phyloP scores from a whole-genome alignment of 2,329 filamentous ascomycete genomes.

The Aspergillus tanneri region DNA sequence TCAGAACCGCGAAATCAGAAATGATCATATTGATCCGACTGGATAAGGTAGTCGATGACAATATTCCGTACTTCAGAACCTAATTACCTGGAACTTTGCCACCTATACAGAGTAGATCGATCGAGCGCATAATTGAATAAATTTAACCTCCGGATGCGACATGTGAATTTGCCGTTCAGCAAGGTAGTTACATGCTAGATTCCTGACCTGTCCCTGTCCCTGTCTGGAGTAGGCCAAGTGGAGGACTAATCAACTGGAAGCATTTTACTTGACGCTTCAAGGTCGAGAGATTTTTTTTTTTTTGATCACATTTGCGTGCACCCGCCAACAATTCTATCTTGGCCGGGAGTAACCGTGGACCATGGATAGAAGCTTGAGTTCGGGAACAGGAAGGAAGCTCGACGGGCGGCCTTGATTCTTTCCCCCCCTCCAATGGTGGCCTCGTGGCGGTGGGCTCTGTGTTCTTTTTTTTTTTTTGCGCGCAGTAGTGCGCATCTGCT shows the following conservation, averaged over 20 bases:
- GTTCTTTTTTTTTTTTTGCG: conserved; percentile 8
- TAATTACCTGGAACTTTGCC: too few species aligned
- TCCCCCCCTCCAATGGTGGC: conserved; percentile 23
- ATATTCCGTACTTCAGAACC: too few species aligned
- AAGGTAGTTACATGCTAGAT: too few species aligned
- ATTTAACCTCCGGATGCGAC: too few species aligned
- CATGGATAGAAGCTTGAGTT: conserved; percentile 6
- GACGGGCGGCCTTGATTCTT: conserved; percentile 4
- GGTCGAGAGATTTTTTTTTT: background rate
- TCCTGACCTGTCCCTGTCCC: too few species aligned
- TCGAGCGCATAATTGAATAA: too few species aligned
- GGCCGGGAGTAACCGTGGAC: conserved; percentile 2
- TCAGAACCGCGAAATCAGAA: too few species aligned
- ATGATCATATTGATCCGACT: too few species aligned
- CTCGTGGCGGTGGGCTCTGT: conserved; percentile 27
- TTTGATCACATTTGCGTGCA: background rate
- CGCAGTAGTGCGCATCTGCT: conserved; percentile 24
- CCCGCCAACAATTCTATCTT: background rate
- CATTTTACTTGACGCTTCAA: conserved; percentile 14
- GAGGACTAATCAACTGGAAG: conserved; percentile 9
- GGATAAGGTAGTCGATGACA: too few species aligned
- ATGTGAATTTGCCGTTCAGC: too few species aligned
- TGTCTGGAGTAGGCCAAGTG: too few species aligned
- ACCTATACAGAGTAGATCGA: too few species aligned
- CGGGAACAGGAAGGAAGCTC: background rate